Evolutionary conservation across 768 basidiomycete species (phyloP).

Genomic region (Rhizopogon vesiculosus): DNA sequence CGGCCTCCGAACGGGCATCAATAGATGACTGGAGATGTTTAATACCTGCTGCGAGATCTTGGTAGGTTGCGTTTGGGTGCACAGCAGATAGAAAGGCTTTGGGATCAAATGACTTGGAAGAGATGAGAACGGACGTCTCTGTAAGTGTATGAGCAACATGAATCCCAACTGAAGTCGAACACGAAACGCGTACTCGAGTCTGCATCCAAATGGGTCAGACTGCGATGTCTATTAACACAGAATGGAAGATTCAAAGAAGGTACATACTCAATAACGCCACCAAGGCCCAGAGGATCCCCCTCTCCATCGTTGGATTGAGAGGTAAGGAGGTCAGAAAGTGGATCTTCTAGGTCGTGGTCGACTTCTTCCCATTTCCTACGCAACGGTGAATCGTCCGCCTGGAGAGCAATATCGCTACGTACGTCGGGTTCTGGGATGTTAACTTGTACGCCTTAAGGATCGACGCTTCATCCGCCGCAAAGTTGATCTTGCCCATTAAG

Average conservation of each 20-base stretch:
- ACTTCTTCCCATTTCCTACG: conserved; percentile 85
- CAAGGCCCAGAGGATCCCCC: conserved; percentile 78
- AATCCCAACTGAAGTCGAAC: conserved; percentile 7
- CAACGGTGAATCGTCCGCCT: not conserved
- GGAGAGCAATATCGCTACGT: conserved; percentile 12
- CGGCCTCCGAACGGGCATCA: conserved; percentile 90
- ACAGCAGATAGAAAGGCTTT: conserved; percentile 88
- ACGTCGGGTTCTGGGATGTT: conserved; percentile 73
- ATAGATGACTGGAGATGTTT: conserved; percentile 70
- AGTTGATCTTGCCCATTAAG: conserved; percentile 56
- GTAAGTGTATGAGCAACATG: conserved; percentile 5
- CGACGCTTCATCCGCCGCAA: conserved; percentile 74
- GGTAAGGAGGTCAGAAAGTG: conserved; percentile 63
- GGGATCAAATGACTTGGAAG: conserved; percentile 94
- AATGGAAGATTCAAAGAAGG: not conserved
- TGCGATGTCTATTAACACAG: conserved; percentile 20
- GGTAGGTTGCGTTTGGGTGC: conserved; percentile 93
- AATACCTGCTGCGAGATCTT: conserved; percentile 82
- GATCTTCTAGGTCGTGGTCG: conserved; percentile 78
- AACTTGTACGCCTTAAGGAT: conserved; percentile 88
- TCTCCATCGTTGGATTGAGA: conserved; percentile 57
- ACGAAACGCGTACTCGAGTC: conserved; percentile 61
- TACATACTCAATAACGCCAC: conserved; percentile 55
- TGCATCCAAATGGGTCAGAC: conserved; percentile 64
- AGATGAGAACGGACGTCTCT: conserved; percentile 82